These are phyloP conservation scores for Colletotrichum tropicicola DNA, from an alignment of 2,329 filamentous ascomycete species.

Conservation along the genomic window DNA sequence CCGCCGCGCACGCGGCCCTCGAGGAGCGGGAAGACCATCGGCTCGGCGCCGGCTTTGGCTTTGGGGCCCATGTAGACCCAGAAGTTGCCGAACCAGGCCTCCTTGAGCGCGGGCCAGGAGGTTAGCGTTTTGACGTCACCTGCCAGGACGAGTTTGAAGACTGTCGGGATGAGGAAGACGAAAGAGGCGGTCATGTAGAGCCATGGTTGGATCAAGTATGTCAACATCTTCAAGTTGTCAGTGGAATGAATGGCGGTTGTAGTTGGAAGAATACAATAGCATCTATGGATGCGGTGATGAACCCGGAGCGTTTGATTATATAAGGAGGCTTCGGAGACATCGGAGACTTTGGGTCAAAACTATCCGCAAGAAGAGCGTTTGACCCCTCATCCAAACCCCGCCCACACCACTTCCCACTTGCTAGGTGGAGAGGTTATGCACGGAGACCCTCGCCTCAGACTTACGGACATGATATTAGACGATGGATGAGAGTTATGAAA, in stretches of 20 bases:
- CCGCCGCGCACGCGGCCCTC: slow-evolving; percentile 47
- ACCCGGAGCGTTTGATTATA: not conserved
- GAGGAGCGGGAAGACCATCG: slow-evolving; percentile 55
- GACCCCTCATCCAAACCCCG: not conserved
- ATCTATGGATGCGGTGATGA: too few species aligned
- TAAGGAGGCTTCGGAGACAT: not conserved
- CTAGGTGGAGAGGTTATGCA: not conserved
- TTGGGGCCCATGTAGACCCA: slow-evolving; percentile 57
- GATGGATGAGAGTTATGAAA: too few species aligned
- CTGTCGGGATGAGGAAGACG: slow-evolving; percentile 53
- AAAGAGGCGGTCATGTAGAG: slow-evolving; percentile 52
- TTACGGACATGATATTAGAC: too few species aligned
- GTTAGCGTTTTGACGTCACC: slow-evolving; percentile 40
- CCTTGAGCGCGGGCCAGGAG: slow-evolving; percentile 42
- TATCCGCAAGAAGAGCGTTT: not conserved
- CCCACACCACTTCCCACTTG: not conserved
- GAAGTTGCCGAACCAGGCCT: slow-evolving; percentile 63
- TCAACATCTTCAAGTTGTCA: not conserved
- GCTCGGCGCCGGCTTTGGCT: slow-evolving; percentile 32
- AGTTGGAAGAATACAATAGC: not conserved
- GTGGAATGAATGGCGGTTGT: not conserved
- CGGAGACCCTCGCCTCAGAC: not conserved
- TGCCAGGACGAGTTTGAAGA: slow-evolving; percentile 44
- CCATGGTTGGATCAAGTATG: slow-evolving; percentile 44
- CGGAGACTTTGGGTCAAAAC: not conserved